A percentile compares a stretch with the other conserved stretches of the same genome.
Evolutionary conservation across 2,329 filamentous ascomycete genomes (phyloP).

Genomic region (Pseudogymnoascus pannorum): DNA sequence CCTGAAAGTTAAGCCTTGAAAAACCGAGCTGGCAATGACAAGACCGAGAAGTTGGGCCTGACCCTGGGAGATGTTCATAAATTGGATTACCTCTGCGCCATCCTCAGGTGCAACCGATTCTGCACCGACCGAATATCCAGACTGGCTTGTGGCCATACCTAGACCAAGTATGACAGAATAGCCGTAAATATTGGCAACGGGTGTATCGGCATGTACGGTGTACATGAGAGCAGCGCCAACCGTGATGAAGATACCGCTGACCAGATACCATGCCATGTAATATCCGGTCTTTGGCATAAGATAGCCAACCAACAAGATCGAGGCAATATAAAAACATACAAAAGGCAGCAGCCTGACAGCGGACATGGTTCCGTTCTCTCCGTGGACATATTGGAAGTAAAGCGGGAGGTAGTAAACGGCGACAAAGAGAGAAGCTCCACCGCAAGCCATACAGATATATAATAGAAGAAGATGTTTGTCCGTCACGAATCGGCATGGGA

Average conservation of each 20-base stretch:
- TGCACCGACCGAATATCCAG: conserved; percentile 29
- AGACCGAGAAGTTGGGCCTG: conserved; percentile 27
- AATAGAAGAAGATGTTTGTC: conserved; percentile 35
- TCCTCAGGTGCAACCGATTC: conserved; percentile 26
- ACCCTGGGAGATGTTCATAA: conserved; percentile 30
- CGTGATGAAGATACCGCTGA: conserved; percentile 26
- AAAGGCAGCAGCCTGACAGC: conserved; percentile 34
- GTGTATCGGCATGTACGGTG: conserved; percentile 22
- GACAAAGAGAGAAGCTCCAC: conserved; percentile 22
- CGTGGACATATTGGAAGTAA: conserved; percentile 40
- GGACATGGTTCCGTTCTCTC: conserved; percentile 26
- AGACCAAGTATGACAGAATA: conserved; percentile 25
- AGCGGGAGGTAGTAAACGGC: conserved; percentile 39
- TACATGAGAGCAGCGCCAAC: conserved; percentile 25
- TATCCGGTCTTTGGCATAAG: conserved; percentile 30
- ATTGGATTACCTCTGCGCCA: conserved; percentile 28
- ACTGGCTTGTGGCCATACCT: conserved; percentile 27
- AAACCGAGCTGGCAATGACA: conserved; percentile 30
- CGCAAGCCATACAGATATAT: conserved; percentile 32
- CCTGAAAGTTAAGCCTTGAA: conserved; percentile 27
- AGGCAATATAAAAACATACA: conserved; percentile 33
- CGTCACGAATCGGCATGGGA: conserved; percentile 37
- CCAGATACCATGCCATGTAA: conserved; percentile 32
- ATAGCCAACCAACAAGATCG: conserved; percentile 32
- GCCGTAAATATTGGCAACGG: conserved; percentile 27